Percentiles rank a stretch among this genome's conserved stretches.
phyloP scores from a whole-genome alignment of 345 rosid genomes.

The Cardamine chenopodiifolia region DNA sequence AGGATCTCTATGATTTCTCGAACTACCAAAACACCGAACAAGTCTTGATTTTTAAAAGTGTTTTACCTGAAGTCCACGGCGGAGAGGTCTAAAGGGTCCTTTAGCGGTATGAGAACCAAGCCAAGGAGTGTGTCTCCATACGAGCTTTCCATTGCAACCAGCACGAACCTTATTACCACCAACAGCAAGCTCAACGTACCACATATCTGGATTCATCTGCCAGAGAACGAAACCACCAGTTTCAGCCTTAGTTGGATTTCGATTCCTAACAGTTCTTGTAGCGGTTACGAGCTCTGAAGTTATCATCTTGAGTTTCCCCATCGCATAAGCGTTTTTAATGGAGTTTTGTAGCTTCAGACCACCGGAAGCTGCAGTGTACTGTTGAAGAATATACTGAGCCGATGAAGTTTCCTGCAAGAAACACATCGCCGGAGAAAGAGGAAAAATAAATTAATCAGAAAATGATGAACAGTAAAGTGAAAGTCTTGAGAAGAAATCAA shows the following conservation, averaged over 20 bases:
- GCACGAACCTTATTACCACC: slow-evolving; percentile 90
- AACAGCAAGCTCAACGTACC: slow-evolving; percentile 92
- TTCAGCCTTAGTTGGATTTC: slow-evolving; percentile 61
- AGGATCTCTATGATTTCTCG: slow-evolving; percentile 1
- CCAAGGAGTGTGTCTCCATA: slow-evolving; percentile 97
- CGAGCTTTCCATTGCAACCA: slow-evolving; percentile 90
- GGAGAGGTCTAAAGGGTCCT: slow-evolving; percentile 89
- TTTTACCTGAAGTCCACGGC: slow-evolving; percentile 86
- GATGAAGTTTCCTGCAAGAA: slow-evolving; percentile 75
- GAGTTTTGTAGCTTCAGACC: slow-evolving; percentile 84
- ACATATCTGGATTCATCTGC: slow-evolving; percentile 97
- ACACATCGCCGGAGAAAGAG: slow-evolving; percentile 5
- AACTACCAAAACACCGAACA: not conserved
- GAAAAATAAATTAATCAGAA: not conserved
- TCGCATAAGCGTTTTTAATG: slow-evolving; percentile 73
- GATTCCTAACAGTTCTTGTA: slow-evolving; percentile 66
- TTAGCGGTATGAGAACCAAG: slow-evolving; percentile 85
- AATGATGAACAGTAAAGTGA: slow-evolving; percentile 29
- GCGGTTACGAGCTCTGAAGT: slow-evolving; percentile 79
- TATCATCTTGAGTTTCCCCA: slow-evolving; percentile 88
- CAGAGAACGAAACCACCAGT: slow-evolving; percentile 90
- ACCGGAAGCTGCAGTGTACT: slow-evolving; percentile 89
- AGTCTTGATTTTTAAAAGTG: not conserved
- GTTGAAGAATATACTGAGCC: slow-evolving; percentile 89
- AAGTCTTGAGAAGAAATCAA: slow-evolving; percentile 4